Conservation (phyloP, 208 protist genomes). For the Crithidia thermophila region DNA sequence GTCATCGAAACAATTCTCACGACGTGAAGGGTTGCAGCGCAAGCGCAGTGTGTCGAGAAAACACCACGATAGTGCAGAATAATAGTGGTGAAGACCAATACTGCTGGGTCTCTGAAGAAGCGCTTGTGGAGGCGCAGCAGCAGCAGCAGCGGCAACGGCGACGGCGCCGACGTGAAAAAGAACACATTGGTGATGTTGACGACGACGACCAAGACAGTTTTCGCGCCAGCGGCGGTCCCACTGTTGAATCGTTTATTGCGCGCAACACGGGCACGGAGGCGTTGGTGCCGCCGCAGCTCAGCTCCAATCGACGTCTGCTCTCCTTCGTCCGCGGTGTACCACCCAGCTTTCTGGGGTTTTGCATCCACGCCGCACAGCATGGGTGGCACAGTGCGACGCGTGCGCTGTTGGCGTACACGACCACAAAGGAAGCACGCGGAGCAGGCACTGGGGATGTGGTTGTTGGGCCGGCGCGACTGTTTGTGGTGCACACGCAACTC, state of each 20-base stretch:
- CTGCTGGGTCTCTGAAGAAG: constrained; percentile 1
- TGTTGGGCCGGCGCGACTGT: background rate
- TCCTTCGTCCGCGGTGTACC: constrained; percentile 7
- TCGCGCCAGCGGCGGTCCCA: no score
- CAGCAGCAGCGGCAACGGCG: background rate
- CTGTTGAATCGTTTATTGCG: background rate
- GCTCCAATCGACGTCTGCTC: constrained; percentile 1
- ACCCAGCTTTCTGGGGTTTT: constrained; percentile 6
- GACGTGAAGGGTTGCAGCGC: no score
- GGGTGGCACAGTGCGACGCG: constrained; percentile 4
- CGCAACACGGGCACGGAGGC: constrained; percentile 1
- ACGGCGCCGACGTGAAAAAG: no score
- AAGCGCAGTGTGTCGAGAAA: background rate
- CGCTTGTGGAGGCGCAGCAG: background rate
- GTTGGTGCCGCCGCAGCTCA: background rate
- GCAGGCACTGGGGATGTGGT: background rate
- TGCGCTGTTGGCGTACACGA: constrained; percentile 1
- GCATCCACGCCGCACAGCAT: constrained; percentile 9
- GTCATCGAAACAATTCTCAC: no score
- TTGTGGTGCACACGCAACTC: constrained; percentile 9
- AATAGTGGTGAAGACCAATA: background rate
- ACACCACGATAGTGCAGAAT: background rate
- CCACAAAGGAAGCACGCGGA: background rate
- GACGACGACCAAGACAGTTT: no score
- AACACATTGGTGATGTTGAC: no score